Percentiles rank a stretch among this genome's conserved stretches.
Evolutionary conservation across 2,329 filamentous ascomycete species (phyloP).

Genomic region (Talaromyces sp.): DNA sequence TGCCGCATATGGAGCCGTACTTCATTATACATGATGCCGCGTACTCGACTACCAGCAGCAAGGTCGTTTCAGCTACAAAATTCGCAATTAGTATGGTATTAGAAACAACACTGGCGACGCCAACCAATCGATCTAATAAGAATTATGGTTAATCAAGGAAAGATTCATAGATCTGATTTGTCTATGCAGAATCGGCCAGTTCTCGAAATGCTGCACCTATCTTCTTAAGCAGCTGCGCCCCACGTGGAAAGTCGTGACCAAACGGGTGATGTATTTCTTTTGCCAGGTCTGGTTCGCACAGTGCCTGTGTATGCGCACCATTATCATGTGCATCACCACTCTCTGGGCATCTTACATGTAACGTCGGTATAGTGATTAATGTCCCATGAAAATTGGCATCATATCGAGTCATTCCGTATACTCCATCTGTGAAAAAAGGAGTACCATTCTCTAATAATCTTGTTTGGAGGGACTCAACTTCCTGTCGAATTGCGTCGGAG

Average conservation of each 20-base stretch:
- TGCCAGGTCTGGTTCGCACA: slow-evolving; percentile 18
- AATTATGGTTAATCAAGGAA: neutral
- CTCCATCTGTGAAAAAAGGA: slow-evolving; percentile 17
- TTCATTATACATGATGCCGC: neutral
- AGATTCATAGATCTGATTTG: neutral
- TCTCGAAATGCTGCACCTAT: slow-evolving; percentile 20
- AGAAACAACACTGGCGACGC: neutral
- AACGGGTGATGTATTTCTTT: slow-evolving; percentile 20
- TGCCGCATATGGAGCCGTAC: neutral
- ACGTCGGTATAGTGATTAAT: slow-evolving; percentile 21
- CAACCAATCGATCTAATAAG: neutral
- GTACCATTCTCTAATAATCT: slow-evolving; percentile 17
- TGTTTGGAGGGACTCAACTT: slow-evolving; percentile 18
- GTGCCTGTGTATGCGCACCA: slow-evolving; percentile 17
- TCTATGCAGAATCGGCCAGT: slow-evolving; percentile 17
- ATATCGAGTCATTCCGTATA: slow-evolving; percentile 16
- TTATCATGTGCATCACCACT: slow-evolving; percentile 15
- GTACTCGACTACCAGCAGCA: neutral
- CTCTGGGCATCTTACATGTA: slow-evolving; percentile 19
- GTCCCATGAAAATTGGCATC: slow-evolving; percentile 13
- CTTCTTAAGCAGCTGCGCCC: slow-evolving; percentile 20
- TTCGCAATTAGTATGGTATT: neutral
- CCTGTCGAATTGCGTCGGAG: slow-evolving; percentile 16
- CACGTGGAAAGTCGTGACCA: slow-evolving; percentile 22
- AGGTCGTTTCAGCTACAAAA: neutral